These are phyloP conservation scores for Debaryomyces tyrocola DNA, from an alignment of 805 yeast genomes.

Conservation along the genomic window DNA sequence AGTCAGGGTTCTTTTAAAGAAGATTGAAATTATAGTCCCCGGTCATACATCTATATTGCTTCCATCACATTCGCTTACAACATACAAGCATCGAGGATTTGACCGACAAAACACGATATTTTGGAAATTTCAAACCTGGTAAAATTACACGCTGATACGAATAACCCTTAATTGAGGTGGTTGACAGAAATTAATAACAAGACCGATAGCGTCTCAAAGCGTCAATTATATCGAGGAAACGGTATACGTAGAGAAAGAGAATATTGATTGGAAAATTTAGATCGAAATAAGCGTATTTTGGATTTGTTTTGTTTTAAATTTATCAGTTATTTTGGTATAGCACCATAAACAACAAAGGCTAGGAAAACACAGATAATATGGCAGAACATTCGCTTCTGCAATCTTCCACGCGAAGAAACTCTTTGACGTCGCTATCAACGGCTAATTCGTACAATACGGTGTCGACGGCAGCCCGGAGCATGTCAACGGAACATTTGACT, in stretches of 20 bases:
- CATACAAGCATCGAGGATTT: background rate
- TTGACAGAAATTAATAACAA: no score
- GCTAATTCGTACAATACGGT: conserved; percentile 7
- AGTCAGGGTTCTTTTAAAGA: background rate
- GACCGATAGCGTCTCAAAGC: no score
- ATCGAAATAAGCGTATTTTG: no score
- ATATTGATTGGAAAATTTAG: no score
- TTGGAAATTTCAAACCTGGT: background rate
- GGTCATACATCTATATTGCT: background rate
- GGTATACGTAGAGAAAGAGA: no score
- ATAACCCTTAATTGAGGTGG: no score
- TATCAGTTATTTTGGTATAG: no score
- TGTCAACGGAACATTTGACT: conserved; percentile 41
- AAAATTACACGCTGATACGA: background rate
- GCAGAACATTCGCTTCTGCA: background rate
- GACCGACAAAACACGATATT: background rate
- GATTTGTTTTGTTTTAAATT: no score
- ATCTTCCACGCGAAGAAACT: conserved; percentile 27
- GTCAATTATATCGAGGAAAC: no score
- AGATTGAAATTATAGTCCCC: background rate
- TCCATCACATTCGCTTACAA: background rate
- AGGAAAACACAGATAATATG: background rate
- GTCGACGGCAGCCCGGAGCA: conserved; percentile 21
- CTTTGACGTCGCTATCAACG: conserved; percentile 30
- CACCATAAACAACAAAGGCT: no score